Evolutionary conservation across 2,329 filamentous ascomycete species (phyloP), one percentile per base, ranked within the genome.

Genomic region (Trichoderma sp.): DNA sequence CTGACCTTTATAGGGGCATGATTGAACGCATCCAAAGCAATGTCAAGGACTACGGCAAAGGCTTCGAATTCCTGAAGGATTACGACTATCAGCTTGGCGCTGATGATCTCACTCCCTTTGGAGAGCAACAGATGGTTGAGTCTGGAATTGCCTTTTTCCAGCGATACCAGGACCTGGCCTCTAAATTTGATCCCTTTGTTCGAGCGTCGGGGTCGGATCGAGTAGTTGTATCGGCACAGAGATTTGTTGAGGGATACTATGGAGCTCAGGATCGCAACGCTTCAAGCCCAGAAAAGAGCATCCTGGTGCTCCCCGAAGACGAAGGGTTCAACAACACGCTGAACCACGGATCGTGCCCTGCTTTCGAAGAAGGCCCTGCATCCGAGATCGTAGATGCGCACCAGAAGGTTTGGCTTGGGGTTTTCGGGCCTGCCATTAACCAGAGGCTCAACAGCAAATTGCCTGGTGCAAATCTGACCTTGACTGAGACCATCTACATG

Each of bases 161-260:
- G 52, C 88, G 92, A 5, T 97, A 97, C 76, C 78, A 83, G 61
- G 72, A 81, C 9, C 86, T 97, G 3, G 83, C 89, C 1, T 79
- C 79, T 50, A 76, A 82, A 10, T 76, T 82, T 9, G 83, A 84
- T 2, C 92, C 91, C 0, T 95, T 95, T 71, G 78, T 94, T 45
- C 86, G 92, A n/a, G 82, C 89, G 1, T 87, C 91, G 0, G 89
- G 88, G 0, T 88, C 92, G 70, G 81, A 85, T 13, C 87, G 92
- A 12, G 92, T 96, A 0, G 80, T 94, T 1, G 84, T 87, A 72
- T 96, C 92, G 1, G 93, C 91, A 1, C 76, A 87, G 64, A 89
- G 91, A 71, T 97, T 92, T 83, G 89, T 90, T 0, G 80, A 88
- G 64, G 94, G 93, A 5, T 94, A 92, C 74, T 88, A 92, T 72